phyloP scores from a whole-genome alignment of 2,329 filamentous ascomycete species.

The Pseudogymnoascus sp. region DNA sequence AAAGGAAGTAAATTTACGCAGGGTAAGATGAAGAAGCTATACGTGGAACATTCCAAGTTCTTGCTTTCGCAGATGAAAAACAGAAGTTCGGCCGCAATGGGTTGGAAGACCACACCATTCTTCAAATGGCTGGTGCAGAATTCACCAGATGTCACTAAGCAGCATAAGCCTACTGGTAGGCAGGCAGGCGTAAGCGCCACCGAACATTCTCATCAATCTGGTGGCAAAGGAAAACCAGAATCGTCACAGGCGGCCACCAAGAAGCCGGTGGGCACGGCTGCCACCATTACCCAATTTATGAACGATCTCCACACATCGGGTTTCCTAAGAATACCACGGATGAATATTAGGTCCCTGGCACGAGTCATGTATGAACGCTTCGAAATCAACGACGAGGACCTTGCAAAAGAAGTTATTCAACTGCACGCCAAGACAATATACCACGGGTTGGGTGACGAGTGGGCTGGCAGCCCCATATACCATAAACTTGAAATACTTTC shows the following conservation, averaged over 20 bases:
- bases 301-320: neutral
- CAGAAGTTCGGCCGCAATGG: constrained; percentile 19
- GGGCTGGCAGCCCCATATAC: constrained; percentile 8
- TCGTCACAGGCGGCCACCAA: neutral
- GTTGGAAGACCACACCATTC: constrained; percentile 40
- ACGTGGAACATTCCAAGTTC: constrained; percentile 42
- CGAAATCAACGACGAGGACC: constrained; percentile 3
- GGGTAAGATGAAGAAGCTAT: constrained; percentile 40
- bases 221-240: neutral
- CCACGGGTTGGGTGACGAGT: constrained; percentile 6
- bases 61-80: constrained; percentile 44
- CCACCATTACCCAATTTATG: constrained; percentile 7
- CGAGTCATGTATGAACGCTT: constrained; percentile 9
- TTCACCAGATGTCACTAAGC: constrained; percentile 3
- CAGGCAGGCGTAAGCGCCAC: neutral
- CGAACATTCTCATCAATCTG: neutral
- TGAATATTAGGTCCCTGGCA: constrained; percentile 7
- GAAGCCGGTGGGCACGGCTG: neutral
- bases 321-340: neutral
- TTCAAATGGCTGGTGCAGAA: constrained; percentile 37
- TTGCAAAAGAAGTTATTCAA: constrained; percentile 9
- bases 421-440: constrained; percentile 8
- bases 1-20: constrained; percentile 45
- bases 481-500: constrained; percentile 4
- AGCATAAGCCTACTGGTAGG: neutral